Evolutionary conservation across 371 early-diverging fungal genomes (phyloP).

Genomic region (Actinomortierella wolfii): DNA sequence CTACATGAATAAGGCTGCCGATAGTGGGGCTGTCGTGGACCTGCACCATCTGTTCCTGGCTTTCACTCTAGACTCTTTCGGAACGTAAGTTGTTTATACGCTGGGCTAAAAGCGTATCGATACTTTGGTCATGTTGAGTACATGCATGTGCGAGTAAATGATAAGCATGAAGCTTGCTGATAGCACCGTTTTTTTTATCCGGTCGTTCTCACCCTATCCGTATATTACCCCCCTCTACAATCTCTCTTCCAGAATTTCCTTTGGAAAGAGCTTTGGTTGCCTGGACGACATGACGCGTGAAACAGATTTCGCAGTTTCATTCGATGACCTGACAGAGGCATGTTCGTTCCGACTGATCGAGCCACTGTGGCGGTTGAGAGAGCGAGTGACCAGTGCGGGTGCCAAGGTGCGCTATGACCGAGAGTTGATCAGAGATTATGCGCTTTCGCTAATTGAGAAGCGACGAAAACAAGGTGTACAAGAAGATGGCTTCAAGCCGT

Average conservation of each 20-base stretch:
- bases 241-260: constrained; percentile 11
- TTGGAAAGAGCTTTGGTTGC: constrained; percentile 27
- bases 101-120: background rate
- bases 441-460: constrained; percentile 10
- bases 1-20: constrained; percentile 43
- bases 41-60: constrained; percentile 52
- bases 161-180: no score
- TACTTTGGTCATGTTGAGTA: no score
- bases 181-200: no score
- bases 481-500: no score
- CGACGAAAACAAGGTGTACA: constrained; percentile 9
- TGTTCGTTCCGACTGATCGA: constrained; percentile 10
- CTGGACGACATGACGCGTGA: constrained; percentile 10
- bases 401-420: constrained; percentile 2
- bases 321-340: constrained; percentile 8
- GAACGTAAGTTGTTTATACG: constrained; percentile 34
- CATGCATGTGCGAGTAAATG: no score
- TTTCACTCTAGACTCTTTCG: constrained; percentile 64
- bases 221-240: background rate
- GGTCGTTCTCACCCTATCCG: no score
- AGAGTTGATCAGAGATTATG: background rate
- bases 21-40: constrained; percentile 36
- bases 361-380: constrained; percentile 20
- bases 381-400: constrained; percentile 5
- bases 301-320: constrained; percentile 6